Conservation (phyloP, 2,329 filamentous ascomycete species). For the Phaeosphaeria sp. region DNA sequence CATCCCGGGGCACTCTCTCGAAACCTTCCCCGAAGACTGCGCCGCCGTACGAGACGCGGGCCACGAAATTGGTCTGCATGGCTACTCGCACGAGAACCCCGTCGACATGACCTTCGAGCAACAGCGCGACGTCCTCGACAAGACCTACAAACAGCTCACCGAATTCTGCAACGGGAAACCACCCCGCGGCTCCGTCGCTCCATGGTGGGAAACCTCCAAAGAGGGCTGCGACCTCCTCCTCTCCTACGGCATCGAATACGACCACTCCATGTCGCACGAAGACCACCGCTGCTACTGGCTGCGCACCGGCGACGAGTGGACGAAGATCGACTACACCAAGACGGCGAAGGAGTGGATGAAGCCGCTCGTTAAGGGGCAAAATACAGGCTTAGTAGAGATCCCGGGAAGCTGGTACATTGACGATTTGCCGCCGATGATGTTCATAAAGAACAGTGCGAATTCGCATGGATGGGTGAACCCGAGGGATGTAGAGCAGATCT, state of each 20-base stretch:
- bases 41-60: conserved; percentile 66
- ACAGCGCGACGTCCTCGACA: conserved; percentile 76
- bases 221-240: conserved; percentile 72
- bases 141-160: conserved; percentile 74
- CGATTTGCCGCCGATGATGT: conserved; percentile 70
- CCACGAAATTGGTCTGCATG: conserved; percentile 73
- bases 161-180: conserved; percentile 71
- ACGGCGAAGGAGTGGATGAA: conserved; percentile 72
- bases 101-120: conserved; percentile 76
- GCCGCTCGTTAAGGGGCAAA: conserved; percentile 64
- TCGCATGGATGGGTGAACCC: conserved; percentile 67
- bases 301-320: conserved; percentile 69
- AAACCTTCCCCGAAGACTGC: conserved; percentile 73
- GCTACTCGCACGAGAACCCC: conserved; percentile 77
- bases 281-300: conserved; percentile 71
- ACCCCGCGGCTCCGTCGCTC: conserved; percentile 74
- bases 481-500: conserved; percentile 69
- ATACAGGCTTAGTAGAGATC: conserved; percentile 72
- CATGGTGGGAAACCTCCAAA: conserved; percentile 76
- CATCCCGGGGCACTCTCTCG: conserved; percentile 71
- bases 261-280: conserved; percentile 71
- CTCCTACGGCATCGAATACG: conserved; percentile 73
- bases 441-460: conserved; percentile 71
- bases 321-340: conserved; percentile 71
- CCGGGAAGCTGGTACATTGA: conserved; percentile 71